phyloP scores from a whole-genome alignment of 768 basidiomycete genomes.

The Butyriboletus loyo region DNA sequence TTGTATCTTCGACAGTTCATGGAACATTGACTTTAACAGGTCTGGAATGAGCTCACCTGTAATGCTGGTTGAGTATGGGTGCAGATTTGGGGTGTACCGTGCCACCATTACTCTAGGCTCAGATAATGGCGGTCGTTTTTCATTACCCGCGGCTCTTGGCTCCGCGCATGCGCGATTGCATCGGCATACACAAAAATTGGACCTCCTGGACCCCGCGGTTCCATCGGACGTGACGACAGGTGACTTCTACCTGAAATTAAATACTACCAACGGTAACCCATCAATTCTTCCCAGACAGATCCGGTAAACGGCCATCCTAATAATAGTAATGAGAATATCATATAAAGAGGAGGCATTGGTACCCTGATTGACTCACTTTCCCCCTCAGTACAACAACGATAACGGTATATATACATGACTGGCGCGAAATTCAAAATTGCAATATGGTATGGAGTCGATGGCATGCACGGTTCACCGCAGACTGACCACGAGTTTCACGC shows the following conservation, averaged over 20 bases:
- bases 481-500: neutral
- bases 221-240: slow-evolving; percentile 16
- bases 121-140: neutral
- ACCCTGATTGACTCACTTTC: neutral
- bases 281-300: neutral
- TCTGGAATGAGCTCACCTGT: too few relatives aligned
- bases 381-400: neutral
- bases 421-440: slow-evolving; percentile 26
- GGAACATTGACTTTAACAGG: neutral
- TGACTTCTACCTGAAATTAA: slow-evolving; percentile 5
- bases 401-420: slow-evolving; percentile 7
- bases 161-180: slow-evolving; percentile 20
- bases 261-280: neutral
- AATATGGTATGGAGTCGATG: slow-evolving; percentile 21
- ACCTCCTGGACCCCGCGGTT: slow-evolving; percentile 15
- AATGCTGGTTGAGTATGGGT: neutral
- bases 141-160: neutral
- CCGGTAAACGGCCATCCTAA: neutral
- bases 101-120: neutral
- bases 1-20: neutral
- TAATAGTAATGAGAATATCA: neutral
- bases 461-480: neutral
- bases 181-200: slow-evolving; percentile 8
- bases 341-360: neutral
- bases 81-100: neutral